Conservation (phyloP, 768 basidiomycete genomes). For the Gymnopilus junonius region DNA sequence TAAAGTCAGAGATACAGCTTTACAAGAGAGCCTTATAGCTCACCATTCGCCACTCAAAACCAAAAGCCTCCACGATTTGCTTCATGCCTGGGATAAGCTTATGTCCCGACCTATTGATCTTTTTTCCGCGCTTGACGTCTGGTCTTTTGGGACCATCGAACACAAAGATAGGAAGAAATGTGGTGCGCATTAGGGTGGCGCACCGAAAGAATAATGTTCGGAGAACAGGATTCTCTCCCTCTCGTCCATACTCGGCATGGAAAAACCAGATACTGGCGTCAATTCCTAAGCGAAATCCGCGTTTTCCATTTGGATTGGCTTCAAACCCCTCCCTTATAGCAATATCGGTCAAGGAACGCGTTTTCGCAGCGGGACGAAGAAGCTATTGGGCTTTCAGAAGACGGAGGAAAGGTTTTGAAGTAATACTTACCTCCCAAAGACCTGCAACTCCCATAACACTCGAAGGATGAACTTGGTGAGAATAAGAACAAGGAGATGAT, state of each 20-base stretch:
- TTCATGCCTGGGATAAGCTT: slow-evolving; percentile 80
- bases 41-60: slow-evolving; percentile 77
- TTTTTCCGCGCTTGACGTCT: slow-evolving; percentile 77
- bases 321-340: slow-evolving; percentile 78
- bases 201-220: slow-evolving; percentile 87
- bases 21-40: slow-evolving; percentile 20
- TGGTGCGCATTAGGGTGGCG: slow-evolving; percentile 73
- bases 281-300: slow-evolving; percentile 85
- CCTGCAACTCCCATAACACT: slow-evolving; percentile 41
- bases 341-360: slow-evolving; percentile 77
- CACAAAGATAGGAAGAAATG: slow-evolving; percentile 88
- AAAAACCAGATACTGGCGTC: slow-evolving; percentile 90
- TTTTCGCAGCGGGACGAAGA: slow-evolving; percentile 69
- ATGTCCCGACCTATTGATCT: slow-evolving; percentile 61
- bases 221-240: slow-evolving; percentile 88
- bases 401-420: not conserved
- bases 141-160: slow-evolving; percentile 92
- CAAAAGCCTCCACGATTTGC: slow-evolving; percentile 77
- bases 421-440: slow-evolving; percentile 45
- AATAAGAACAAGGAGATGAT: not conserved
- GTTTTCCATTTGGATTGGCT: slow-evolving; percentile 60
- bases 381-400: slow-evolving; percentile 40
- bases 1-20: slow-evolving; percentile 25
- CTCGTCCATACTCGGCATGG: slow-evolving; percentile 72
- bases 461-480: not conserved